Conservation (phyloP, 805 yeast species). For the Candida sakaeoensis region DNA sequence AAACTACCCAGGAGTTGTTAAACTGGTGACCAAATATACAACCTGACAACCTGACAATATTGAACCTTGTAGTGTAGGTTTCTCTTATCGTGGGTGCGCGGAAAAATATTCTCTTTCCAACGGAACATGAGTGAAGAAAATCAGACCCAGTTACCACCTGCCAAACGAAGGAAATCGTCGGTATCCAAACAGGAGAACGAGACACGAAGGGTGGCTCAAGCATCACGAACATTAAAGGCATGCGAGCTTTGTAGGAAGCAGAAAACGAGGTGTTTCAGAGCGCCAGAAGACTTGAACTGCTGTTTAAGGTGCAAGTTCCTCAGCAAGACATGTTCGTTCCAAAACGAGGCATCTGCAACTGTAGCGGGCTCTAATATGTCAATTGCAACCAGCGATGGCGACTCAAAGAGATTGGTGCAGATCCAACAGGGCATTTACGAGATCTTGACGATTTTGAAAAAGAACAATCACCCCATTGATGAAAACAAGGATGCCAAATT, state of each 20-base stretch:
- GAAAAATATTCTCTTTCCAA: neutral
- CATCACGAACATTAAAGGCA: constrained; percentile 47
- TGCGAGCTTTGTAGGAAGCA: constrained; percentile 54
- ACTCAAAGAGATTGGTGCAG: constrained; percentile 13
- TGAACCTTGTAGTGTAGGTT: neutral
- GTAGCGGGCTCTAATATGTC: neutral
- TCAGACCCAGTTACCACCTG: neutral
- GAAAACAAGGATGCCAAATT: constrained; percentile 21
- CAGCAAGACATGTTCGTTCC: constrained; percentile 51
- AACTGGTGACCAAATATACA: constrained; percentile 1
- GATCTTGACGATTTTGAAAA: constrained; percentile 24
- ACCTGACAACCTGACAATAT: neutral
- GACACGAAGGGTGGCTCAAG: constrained; percentile 22
- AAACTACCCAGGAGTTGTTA: constrained; percentile 2
- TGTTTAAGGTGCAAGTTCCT: constrained; percentile 60
- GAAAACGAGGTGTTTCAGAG: constrained; percentile 61
- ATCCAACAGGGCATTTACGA: constrained; percentile 35
- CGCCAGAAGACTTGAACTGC: constrained; percentile 39
- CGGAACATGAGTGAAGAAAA: constrained; percentile 3
- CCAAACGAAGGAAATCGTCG: neutral
- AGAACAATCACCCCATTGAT: neutral
- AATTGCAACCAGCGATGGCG: neutral
- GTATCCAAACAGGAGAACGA: constrained; percentile 4
- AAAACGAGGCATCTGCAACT: constrained; percentile 9
- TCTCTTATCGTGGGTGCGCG: neutral